These are phyloP conservation scores for Suillus paluster DNA, from an alignment of 768 basidiomycete species.

Conservation along the genomic window DNA sequence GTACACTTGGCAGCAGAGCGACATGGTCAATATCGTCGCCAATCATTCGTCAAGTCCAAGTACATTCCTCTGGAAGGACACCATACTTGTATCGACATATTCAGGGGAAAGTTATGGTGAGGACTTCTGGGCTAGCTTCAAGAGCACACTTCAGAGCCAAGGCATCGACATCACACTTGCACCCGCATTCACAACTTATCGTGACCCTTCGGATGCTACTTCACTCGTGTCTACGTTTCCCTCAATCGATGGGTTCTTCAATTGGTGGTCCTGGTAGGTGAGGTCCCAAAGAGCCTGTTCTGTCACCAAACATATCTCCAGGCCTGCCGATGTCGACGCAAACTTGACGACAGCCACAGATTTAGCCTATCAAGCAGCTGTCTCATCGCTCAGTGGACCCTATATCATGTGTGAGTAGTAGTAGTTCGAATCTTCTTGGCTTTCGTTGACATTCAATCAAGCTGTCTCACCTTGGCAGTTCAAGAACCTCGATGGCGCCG, in stretches of 20 bases:
- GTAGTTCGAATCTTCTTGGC: not conserved
- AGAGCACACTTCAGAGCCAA: slow-evolving; percentile 12
- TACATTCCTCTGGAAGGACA: slow-evolving; percentile 26
- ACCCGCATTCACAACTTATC: slow-evolving; percentile 34
- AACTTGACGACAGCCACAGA: slow-evolving; percentile 31
- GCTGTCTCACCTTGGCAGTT: slow-evolving; percentile 28
- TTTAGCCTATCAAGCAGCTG: slow-evolving; percentile 29
- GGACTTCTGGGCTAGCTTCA: slow-evolving; percentile 24
- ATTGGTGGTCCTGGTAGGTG: slow-evolving; percentile 39
- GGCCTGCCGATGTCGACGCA: slow-evolving; percentile 25
- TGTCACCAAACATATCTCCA: slow-evolving; percentile 7
- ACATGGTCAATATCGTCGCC: slow-evolving; percentile 18
- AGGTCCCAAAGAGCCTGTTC: slow-evolving; percentile 2
- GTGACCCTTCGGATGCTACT: slow-evolving; percentile 25
- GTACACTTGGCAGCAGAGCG: slow-evolving; percentile 35
- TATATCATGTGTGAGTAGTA: slow-evolving; percentile 34
- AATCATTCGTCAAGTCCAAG: slow-evolving; percentile 34
- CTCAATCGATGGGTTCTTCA: slow-evolving; percentile 36
- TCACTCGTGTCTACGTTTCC: slow-evolving; percentile 26
- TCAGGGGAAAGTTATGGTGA: slow-evolving; percentile 40
- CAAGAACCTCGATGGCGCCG: slow-evolving; percentile 22
- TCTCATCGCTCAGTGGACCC: slow-evolving; percentile 24
- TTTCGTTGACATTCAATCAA: slow-evolving; percentile 1
- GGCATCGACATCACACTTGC: slow-evolving; percentile 37
- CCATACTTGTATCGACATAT: slow-evolving; percentile 42